Evolutionary conservation across 1,284 basidiomycete species (phyloP).

Genomic region (Entoloma clypeatum): DNA sequence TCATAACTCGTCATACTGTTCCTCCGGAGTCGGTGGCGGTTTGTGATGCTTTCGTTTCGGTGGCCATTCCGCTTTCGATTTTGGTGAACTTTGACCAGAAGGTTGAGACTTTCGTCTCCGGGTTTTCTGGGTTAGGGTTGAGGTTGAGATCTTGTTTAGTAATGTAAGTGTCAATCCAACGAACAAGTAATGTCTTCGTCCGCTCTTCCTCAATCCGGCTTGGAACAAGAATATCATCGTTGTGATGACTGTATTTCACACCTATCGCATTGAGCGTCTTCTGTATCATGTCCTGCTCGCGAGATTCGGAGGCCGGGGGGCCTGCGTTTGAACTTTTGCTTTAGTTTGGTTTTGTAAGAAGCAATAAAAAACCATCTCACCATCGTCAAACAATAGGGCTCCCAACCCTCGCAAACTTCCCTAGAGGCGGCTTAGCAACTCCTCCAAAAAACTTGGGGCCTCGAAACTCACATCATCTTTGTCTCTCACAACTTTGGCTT

Average conservation of each 20-base stretch:
- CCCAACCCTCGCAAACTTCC: slow-evolving; percentile 58
- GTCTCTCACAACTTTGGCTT: slow-evolving; percentile 48
- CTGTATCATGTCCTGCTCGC: slow-evolving; percentile 46
- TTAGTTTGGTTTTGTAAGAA: slow-evolving; percentile 8
- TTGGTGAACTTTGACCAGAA: slow-evolving; percentile 9
- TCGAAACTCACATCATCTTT: slow-evolving; percentile 48
- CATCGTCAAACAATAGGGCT: slow-evolving; percentile 66
- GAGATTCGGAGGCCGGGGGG: slow-evolving; percentile 23
- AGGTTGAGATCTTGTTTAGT: not conserved
- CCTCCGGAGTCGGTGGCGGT: slow-evolving; percentile 40
- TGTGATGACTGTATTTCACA: slow-evolving; percentile 66
- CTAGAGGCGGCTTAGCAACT: slow-evolving; percentile 29
- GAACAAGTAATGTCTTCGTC: slow-evolving; percentile 51
- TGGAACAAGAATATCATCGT: slow-evolving; percentile 65
- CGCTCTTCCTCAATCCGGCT: slow-evolving; percentile 65
- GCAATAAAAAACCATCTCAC: slow-evolving; percentile 30
- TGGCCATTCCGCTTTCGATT: slow-evolving; percentile 53
- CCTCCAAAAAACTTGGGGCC: not conserved
- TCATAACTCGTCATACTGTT: slow-evolving; percentile 41
- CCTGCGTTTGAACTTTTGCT: slow-evolving; percentile 22
- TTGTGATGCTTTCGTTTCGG: slow-evolving; percentile 59
- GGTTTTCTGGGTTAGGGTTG: slow-evolving; percentile 17
- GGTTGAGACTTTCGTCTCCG: slow-evolving; percentile 14
- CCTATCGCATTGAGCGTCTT: slow-evolving; percentile 56
- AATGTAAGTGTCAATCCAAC: slow-evolving; percentile 1